Percentiles rank a stretch among this genome's conserved stretches.
Conservation (phyloP, 768 basidiomycete species). For the Panellus pusillus region DNA sequence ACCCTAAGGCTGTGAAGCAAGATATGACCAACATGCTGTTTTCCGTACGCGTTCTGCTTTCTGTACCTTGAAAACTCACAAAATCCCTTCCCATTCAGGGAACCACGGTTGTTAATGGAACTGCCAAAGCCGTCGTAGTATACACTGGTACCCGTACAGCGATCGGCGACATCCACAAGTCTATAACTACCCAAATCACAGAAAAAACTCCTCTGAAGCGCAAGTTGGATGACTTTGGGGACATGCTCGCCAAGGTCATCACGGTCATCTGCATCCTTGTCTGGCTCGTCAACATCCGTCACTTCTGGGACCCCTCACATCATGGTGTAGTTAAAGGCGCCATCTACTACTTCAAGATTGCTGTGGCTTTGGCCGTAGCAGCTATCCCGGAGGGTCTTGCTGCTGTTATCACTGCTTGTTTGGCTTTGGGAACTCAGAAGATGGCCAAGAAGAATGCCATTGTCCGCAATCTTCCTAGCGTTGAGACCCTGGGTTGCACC, state of each 20-base stretch:
- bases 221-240: constrained; percentile 97
- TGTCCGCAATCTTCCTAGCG: constrained; percentile 92
- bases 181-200: constrained; percentile 87
- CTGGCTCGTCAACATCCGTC: constrained; percentile 95
- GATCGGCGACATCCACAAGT: constrained; percentile 96
- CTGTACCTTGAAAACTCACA: not conserved
- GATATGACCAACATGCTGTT: constrained; percentile 98
- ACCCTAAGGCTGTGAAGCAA: constrained; percentile 87
- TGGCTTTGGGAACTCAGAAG: constrained; percentile 96
- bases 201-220: constrained; percentile 98
- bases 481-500: constrained; percentile 96
- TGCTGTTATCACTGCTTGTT: constrained; percentile 95
- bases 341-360: constrained; percentile 99
- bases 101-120: constrained; percentile 95
- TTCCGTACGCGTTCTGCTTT: constrained; percentile 51
- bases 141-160: constrained; percentile 87
- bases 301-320: constrained; percentile 95
- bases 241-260: constrained; percentile 97
- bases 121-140: constrained; percentile 82
- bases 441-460: constrained; percentile 99
- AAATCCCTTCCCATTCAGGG: constrained; percentile 59
- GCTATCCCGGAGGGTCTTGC: constrained; percentile 99
- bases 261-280: constrained; percentile 95
- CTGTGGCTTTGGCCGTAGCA: constrained; percentile 97
- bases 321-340: constrained; percentile 90